Conservation (phyloP, 1,284 basidiomycete genomes). For the Tetrapyrgos nigripes region DNA sequence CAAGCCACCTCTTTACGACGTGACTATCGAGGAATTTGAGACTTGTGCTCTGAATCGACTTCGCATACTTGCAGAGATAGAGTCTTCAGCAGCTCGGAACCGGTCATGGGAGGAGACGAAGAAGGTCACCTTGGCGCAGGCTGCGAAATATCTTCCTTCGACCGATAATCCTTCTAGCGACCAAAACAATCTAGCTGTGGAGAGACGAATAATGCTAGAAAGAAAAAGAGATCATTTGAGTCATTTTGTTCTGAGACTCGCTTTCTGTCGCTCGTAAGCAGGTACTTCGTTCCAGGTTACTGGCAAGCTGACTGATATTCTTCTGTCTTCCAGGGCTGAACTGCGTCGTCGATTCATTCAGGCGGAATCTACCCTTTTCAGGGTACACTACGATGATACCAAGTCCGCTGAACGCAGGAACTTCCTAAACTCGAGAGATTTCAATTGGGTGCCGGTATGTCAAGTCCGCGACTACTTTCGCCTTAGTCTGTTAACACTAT, state of each 20-base stretch:
- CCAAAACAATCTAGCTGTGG: constrained; percentile 23
- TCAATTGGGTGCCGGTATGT: constrained; percentile 79
- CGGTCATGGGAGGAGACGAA: constrained; percentile 80
- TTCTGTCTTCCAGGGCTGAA: constrained; percentile 74
- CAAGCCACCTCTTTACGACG: constrained; percentile 85
- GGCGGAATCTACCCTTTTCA: constrained; percentile 88
- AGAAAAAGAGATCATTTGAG: constrained; percentile 89
- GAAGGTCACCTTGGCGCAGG: constrained; percentile 63
- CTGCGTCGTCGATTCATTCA: constrained; percentile 90
- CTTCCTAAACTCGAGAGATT: constrained; percentile 81
- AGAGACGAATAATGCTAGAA: constrained; percentile 73
- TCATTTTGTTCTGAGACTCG: constrained; percentile 94
- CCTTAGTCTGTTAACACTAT: background rate
- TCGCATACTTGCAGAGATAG: constrained; percentile 93
- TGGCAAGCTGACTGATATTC: constrained; percentile 3
- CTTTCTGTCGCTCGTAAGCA: constrained; percentile 94
- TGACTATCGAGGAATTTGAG: constrained; percentile 97
- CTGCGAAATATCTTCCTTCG: constrained; percentile 78
- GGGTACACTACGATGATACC: constrained; percentile 82
- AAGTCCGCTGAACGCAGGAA: constrained; percentile 63
- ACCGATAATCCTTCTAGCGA: constrained; percentile 59
- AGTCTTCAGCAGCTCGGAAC: constrained; percentile 89
- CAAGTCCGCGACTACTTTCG: background rate
- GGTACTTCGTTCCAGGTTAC: constrained; percentile 8
- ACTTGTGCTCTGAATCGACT: constrained; percentile 90